These are phyloP conservation scores for Solanum ossicruentum DNA, from an alignment of 257 asterid species.

Conservation along the genomic window DNA sequence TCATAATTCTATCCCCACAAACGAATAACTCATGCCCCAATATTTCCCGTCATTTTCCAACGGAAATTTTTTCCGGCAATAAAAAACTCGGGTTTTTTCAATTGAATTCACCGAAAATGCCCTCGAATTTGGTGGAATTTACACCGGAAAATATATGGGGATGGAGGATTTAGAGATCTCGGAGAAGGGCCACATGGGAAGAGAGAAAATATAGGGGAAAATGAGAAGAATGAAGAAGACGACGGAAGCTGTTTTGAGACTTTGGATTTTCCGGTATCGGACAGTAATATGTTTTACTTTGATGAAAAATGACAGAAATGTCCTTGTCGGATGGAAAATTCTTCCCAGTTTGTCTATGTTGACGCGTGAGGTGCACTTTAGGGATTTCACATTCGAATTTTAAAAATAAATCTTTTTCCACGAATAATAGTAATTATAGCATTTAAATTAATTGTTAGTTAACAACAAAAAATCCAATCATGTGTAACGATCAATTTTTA, in stretches of 20 bases:
- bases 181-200: conserved; percentile 22
- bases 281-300: conserved; percentile 15
- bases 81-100: conserved; percentile 11
- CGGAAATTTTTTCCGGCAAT: background rate
- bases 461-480: too few relatives aligned
- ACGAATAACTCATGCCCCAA: conserved; percentile 39
- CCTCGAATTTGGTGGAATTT: conserved; percentile 15
- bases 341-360: background rate
- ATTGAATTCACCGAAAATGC: conserved; percentile 9
- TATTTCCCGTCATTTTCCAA: conserved; percentile 8
- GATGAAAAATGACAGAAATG: background rate
- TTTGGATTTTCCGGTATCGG: conserved; percentile 25
- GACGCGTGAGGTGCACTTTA: background rate
- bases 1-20: conserved; percentile 33
- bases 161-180: conserved; percentile 13
- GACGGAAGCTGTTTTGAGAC: background rate
- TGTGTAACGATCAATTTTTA: too few relatives aligned
- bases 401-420: too few relatives aligned
- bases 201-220: background rate
- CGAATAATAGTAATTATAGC: too few relatives aligned
- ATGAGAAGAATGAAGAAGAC: conserved; percentile 6
- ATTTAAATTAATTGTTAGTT: too few relatives aligned
- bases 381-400: too few relatives aligned
- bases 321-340: background rate
- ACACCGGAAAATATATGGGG: background rate